A percentile compares a stretch with the other conserved stretches of the same genome.
Evolutionary conservation across 2,329 filamentous ascomycete species (phyloP).

Genomic region (Botryosphaeria agaves): DNA sequence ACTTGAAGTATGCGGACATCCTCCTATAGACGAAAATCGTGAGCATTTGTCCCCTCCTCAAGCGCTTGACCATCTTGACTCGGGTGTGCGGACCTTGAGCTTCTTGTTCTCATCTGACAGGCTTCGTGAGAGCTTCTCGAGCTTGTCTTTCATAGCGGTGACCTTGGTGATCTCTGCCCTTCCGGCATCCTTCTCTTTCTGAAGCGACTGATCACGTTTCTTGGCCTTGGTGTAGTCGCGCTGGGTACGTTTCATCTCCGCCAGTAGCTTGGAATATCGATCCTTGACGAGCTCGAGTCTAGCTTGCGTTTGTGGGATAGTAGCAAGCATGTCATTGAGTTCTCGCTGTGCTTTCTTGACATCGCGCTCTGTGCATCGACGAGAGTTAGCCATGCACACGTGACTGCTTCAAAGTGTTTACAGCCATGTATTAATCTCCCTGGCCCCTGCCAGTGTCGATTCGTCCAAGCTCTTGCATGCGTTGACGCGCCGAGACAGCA

Average conservation of each 20-base stretch:
- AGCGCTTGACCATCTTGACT: not conserved
- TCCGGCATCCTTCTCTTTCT: slow-evolving; percentile 90
- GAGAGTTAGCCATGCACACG: too few relatives aligned
- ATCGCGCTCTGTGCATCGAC: slow-evolving; percentile 65
- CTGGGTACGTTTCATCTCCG: slow-evolving; percentile 90
- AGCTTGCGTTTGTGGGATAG: slow-evolving; percentile 80
- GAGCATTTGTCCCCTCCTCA: slow-evolving; percentile 1
- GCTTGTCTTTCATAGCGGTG: slow-evolving; percentile 79
- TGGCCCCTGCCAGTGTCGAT: too few relatives aligned
- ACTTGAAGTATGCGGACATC: slow-evolving; percentile 75
- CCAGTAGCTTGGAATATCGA: slow-evolving; percentile 77
- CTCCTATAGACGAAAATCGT: slow-evolving; percentile 45
- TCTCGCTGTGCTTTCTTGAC: slow-evolving; percentile 90
- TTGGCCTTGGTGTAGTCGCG: slow-evolving; percentile 91
- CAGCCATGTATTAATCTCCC: too few relatives aligned
- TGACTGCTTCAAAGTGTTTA: too few relatives aligned
- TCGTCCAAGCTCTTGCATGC: too few relatives aligned
- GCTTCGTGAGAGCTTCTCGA: slow-evolving; percentile 90
- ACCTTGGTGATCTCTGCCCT: slow-evolving; percentile 82
- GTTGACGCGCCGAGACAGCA: too few relatives aligned
- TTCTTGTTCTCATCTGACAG: slow-evolving; percentile 96
- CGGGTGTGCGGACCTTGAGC: slow-evolving; percentile 53
- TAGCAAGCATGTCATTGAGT: slow-evolving; percentile 64
- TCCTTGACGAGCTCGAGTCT: slow-evolving; percentile 84
- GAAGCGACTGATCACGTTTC: slow-evolving; percentile 80